phyloP scores from a whole-genome alignment of 2,329 filamentous ascomycete species.

The Phialemonium atrogriseum region DNA sequence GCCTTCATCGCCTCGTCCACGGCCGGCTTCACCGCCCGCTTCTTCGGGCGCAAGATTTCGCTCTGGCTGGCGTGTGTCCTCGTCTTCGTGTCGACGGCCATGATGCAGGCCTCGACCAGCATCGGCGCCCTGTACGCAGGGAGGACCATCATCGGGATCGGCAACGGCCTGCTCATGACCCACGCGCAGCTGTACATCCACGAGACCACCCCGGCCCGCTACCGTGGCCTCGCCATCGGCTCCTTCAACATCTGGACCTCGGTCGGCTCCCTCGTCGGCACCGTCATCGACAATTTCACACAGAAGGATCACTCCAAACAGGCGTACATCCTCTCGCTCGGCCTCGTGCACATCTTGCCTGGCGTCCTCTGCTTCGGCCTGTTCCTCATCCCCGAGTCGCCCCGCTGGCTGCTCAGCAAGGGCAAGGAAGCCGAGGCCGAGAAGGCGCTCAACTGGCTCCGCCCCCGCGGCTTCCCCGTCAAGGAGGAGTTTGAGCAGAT shows the following conservation, averaged over 20 bases:
- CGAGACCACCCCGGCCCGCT: constrained; percentile 20
- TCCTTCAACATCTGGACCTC: constrained; percentile 23
- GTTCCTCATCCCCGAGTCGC: constrained; percentile 31
- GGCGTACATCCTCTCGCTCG: constrained; percentile 31
- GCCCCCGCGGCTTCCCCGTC: constrained; percentile 21
- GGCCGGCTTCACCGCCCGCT: constrained; percentile 28
- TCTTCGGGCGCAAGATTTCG: constrained; percentile 24
- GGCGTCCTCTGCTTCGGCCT: constrained; percentile 25
- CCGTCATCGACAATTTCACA: constrained; percentile 42
- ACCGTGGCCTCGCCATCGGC: constrained; percentile 26
- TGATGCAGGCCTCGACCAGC: constrained; percentile 48
- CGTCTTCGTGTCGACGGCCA: constrained; percentile 41
- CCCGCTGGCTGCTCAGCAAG: constrained; percentile 29
- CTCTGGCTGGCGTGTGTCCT: constrained; percentile 39
- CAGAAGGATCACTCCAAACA: constrained; percentile 24
- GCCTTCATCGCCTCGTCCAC: constrained; percentile 34
- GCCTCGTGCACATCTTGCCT: constrained; percentile 30
- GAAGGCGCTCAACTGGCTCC: constrained; percentile 24
- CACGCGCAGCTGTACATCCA: constrained; percentile 31
- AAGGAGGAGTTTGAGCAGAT: constrained; percentile 29
- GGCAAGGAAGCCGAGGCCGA: constrained; percentile 25
- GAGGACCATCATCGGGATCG: constrained; percentile 44
- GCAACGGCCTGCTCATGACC: constrained; percentile 51
- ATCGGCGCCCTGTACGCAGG: constrained; percentile 47
- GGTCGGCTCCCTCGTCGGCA: constrained; percentile 31